Conservation (phyloP, 1,284 basidiomycete species). For the Rhodotorula sp. region DNA sequence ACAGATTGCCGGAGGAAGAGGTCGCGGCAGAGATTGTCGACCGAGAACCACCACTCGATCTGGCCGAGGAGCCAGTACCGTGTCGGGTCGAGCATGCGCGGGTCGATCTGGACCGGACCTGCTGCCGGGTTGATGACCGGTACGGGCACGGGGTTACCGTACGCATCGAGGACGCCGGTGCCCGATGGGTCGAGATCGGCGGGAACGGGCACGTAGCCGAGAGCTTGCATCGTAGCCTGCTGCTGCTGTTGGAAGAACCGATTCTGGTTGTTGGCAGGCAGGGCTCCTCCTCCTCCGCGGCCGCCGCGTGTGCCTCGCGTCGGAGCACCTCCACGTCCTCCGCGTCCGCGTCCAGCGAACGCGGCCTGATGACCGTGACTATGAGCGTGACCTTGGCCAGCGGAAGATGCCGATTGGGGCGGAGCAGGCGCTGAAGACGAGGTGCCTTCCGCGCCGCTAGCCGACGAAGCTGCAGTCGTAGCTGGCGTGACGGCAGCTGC, state of each 20-base stretch:
- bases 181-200: conserved; percentile 16
- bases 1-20: conserved; percentile 69
- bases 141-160: conserved; percentile 17
- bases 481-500: background rate
- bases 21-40: conserved; percentile 80
- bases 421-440: conserved; percentile 14
- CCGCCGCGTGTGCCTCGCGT: conserved; percentile 4
- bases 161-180: conserved; percentile 20
- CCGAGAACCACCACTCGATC: conserved; percentile 83
- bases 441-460: background rate
- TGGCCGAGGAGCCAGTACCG: conserved; percentile 51
- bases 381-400: background rate
- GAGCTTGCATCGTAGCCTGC: conserved; percentile 10
- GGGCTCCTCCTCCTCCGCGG: background rate
- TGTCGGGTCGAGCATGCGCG: conserved; percentile 39
- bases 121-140: background rate
- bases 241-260: conserved; percentile 17
- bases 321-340: conserved; percentile 5
- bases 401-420: no score
- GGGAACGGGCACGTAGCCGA: conserved; percentile 21
- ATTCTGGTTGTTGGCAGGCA: conserved; percentile 2
- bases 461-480: background rate
- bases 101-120: conserved; percentile 20
- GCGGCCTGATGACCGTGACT: background rate
- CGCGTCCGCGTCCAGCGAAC: conserved; percentile 7